Conservation (phyloP, 1,284 basidiomycete genomes). For the Cystobasidiaceae sp. region DNA sequence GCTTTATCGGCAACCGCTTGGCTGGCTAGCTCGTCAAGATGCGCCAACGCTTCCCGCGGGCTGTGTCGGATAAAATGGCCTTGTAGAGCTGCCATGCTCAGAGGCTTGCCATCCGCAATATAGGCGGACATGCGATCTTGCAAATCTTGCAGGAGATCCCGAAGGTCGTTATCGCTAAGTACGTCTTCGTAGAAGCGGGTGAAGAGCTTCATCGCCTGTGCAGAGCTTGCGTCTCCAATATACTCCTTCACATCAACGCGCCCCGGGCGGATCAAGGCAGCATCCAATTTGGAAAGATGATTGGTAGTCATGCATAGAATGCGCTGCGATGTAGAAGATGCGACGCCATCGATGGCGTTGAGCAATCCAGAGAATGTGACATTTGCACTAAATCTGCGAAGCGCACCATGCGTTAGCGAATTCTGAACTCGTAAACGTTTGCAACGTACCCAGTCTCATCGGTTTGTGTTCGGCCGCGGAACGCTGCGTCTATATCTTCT, state of each 20-base stretch:
- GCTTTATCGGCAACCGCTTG: neutral
- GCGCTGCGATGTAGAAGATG: conserved; percentile 85
- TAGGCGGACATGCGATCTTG: conserved; percentile 55
- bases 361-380: conserved; percentile 97
- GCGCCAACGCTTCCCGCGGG: conserved; percentile 58
- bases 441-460: conserved; percentile 71
- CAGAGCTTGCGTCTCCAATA: conserved; percentile 79
- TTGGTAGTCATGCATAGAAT: conserved; percentile 99
- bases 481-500: conserved; percentile 98
- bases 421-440: too few species aligned
- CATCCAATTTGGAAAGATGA: conserved; percentile 74
- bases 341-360: conserved; percentile 95
- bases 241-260: conserved; percentile 81
- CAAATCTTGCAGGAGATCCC: conserved; percentile 53
- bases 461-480: conserved; percentile 82
- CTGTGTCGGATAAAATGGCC: conserved; percentile 80
- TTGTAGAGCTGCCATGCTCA: conserved; percentile 92
- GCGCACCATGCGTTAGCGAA: too few species aligned
- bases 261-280: conserved; percentile 89
- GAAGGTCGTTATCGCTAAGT: conserved; percentile 43
- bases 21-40: neutral
- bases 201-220: conserved; percentile 76
- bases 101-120: conserved; percentile 52
- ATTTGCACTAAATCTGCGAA: conserved; percentile 50
- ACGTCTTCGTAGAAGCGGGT: conserved; percentile 69